Conservation (phyloP, 108 stramenopile species). For the Skeletonema tropicum region DNA sequence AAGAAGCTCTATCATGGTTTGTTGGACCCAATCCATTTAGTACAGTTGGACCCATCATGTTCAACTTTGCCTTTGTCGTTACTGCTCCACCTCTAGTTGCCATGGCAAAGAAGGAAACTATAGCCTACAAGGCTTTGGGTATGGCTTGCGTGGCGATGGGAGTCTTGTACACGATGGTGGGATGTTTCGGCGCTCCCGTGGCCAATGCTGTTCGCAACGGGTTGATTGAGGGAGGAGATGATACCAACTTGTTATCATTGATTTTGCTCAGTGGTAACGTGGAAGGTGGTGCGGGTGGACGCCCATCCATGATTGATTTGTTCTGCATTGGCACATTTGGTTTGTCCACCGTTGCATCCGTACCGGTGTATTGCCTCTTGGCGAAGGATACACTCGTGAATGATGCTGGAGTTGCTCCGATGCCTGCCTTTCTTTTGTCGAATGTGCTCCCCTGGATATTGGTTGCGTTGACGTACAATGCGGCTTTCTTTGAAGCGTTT, state of each 20-base stretch:
- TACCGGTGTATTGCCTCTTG: constrained; percentile 42
- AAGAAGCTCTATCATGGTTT: constrained; percentile 21
- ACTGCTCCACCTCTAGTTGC: constrained; percentile 30
- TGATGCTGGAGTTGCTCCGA: constrained; percentile 28
- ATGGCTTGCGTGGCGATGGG: constrained; percentile 46
- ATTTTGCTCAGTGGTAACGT: constrained; percentile 29
- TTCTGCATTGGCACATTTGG: constrained; percentile 30
- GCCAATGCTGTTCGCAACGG: constrained; percentile 40
- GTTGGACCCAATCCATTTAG: constrained; percentile 30
- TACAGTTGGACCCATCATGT: constrained; percentile 43
- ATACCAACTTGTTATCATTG: constrained; percentile 38
- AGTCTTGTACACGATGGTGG: constrained; percentile 22
- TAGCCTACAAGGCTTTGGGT: constrained; percentile 33
- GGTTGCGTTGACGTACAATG: constrained; percentile 47
- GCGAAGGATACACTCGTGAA: constrained; percentile 41
- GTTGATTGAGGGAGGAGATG: constrained; percentile 29
- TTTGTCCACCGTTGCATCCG: constrained; percentile 23
- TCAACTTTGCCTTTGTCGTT: constrained; percentile 41
- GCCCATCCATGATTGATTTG: constrained; percentile 31
- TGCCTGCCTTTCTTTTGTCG: constrained; percentile 27
- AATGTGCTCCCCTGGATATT: constrained; percentile 44
- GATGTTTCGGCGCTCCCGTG: constrained; percentile 28
- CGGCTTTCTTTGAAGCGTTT: constrained; percentile 44
- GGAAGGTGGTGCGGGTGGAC: background rate
- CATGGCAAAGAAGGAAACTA: constrained; percentile 28